Percentiles rank a stretch among this genome's conserved stretches.
Conservation (phyloP, 2,329 filamentous ascomycete species). For the Diaporthe batatas region DNA sequence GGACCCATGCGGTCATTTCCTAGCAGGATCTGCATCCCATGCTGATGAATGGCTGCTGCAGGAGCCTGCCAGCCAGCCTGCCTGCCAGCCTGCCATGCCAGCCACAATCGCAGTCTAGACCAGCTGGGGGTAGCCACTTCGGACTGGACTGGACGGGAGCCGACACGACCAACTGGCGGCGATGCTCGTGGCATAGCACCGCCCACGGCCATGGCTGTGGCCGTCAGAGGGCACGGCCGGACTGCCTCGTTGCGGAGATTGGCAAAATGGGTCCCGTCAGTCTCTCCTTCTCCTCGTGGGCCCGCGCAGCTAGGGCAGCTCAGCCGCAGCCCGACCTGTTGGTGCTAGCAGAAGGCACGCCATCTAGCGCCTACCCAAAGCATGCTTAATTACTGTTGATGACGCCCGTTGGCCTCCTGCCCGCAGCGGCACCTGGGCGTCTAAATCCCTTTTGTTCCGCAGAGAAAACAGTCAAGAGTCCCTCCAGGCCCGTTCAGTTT, state of each 20-base stretch:
- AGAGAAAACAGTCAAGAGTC: not conserved
- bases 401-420: conserved; percentile 22
- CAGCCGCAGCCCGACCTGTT: conserved; percentile 32
- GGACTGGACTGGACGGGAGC: conserved; percentile 3
- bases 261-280: not conserved
- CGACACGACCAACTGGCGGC: conserved; percentile 22
- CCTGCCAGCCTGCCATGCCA: conserved; percentile 32
- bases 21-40: conserved; percentile 24
- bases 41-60: conserved; percentile 17
- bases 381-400: conserved; percentile 20
- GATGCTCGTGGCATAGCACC: conserved; percentile 22
- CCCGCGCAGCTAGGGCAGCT: conserved; percentile 22
- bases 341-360: not conserved
- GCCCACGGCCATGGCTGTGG: conserved; percentile 10
- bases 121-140: not conserved
- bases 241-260: too few relatives aligned
- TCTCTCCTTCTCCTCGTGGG: conserved; percentile 3
- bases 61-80: conserved; percentile 3
- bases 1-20: not conserved
- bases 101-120: conserved; percentile 25
- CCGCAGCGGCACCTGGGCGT: too few relatives aligned
- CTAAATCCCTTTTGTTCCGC: not conserved
- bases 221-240: conserved; percentile 2
- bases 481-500: not conserved
- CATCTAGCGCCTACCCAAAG: conserved; percentile 13